A percentile compares a stretch with the other conserved stretches of the same genome.
These are phyloP conservation scores for Noccaea caerulescens DNA, from an alignment of 345 rosid species.

Conservation along the genomic window DNA sequence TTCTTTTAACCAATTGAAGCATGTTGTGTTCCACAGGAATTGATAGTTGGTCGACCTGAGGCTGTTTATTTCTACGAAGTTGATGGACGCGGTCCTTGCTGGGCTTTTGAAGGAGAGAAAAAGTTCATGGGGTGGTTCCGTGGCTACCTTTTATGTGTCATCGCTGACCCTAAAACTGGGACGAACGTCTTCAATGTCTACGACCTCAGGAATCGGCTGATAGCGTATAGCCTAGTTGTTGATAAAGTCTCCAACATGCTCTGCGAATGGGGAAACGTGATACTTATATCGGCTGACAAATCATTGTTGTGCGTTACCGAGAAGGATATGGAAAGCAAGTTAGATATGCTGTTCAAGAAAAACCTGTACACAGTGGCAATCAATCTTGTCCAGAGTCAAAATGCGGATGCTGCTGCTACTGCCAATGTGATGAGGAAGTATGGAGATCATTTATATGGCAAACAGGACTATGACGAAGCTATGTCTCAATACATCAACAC, in stretches of 20 bases:
- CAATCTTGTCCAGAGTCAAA: slow-evolving; percentile 97
- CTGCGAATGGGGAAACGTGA: slow-evolving; percentile 92
- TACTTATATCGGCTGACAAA: slow-evolving; percentile 75
- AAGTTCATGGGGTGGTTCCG: slow-evolving; percentile 93
- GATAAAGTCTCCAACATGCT: slow-evolving; percentile 94
- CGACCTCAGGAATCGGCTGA: slow-evolving; percentile 88
- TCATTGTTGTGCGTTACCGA: slow-evolving; percentile 81
- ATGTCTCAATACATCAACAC: slow-evolving; percentile 94
- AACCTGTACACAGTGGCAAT: slow-evolving; percentile 91
- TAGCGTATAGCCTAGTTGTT: slow-evolving; percentile 83
- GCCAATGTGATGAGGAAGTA: slow-evolving; percentile 97
- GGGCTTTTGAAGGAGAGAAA: slow-evolving; percentile 99
- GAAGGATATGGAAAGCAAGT: slow-evolving; percentile 99
- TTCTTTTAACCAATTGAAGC: slow-evolving; percentile 6
- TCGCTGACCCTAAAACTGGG: slow-evolving; percentile 82
- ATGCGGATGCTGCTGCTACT: slow-evolving; percentile 98
- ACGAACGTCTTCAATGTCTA: slow-evolving; percentile 76
- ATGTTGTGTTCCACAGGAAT: slow-evolving; percentile 60
- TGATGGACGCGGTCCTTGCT: slow-evolving; percentile 99
- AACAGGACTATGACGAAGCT: slow-evolving; percentile 96
- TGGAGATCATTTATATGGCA: slow-evolving; percentile 92
- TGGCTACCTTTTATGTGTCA: slow-evolving; percentile 89
- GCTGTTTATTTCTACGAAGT: slow-evolving; percentile 95
- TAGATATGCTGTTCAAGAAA: slow-evolving; percentile 98
- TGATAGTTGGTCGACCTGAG: slow-evolving; percentile 91